Evolutionary conservation across 176 grass and related monocot genomes (phyloP).

Genomic region (Eleusine coracana): DNA sequence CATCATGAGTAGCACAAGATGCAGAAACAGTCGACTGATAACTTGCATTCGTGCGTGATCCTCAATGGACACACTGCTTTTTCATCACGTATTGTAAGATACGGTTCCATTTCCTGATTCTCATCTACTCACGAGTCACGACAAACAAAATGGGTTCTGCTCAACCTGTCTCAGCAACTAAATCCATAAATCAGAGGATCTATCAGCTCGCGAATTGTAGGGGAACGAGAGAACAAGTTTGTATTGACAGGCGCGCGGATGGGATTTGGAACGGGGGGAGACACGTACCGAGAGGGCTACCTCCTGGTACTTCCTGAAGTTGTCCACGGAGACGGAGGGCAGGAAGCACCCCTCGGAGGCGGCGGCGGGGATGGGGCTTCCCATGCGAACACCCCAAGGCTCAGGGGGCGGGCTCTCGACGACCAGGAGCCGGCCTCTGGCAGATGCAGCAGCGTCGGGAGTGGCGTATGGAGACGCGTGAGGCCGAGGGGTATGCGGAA

Average conservation of each 20-base stretch:
- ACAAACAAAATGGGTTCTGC: background rate
- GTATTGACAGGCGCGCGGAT: background rate
- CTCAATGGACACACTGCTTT: background rate
- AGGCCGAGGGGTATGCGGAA: background rate
- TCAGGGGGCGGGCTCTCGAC: slow-evolving; percentile 55
- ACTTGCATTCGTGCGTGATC: background rate
- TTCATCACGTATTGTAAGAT: background rate
- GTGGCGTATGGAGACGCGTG: slow-evolving; percentile 19
- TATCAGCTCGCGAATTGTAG: background rate
- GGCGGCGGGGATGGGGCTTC: slow-evolving; percentile 12
- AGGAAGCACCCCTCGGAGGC: slow-evolving; percentile 46
- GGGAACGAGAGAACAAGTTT: background rate
- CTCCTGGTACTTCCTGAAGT: slow-evolving; percentile 86
- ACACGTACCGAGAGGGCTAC: slow-evolving; percentile 60
- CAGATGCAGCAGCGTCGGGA: slow-evolving; percentile 27
- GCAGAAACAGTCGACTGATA: background rate
- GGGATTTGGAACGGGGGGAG: background rate
- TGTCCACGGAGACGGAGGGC: slow-evolving; percentile 70
- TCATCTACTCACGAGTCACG: background rate
- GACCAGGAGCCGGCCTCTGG: slow-evolving; percentile 33
- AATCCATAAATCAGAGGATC: background rate
- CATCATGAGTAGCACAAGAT: background rate
- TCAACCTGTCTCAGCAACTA: background rate
- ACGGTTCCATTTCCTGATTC: background rate
- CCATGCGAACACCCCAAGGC: slow-evolving; percentile 7